A percentile compares a stretch with the other conserved stretches of the same genome.
These are phyloP conservation scores for Fomitopsis pinicola DNA, from an alignment of 1,284 basidiomycete species.

Conservation along the genomic window DNA sequence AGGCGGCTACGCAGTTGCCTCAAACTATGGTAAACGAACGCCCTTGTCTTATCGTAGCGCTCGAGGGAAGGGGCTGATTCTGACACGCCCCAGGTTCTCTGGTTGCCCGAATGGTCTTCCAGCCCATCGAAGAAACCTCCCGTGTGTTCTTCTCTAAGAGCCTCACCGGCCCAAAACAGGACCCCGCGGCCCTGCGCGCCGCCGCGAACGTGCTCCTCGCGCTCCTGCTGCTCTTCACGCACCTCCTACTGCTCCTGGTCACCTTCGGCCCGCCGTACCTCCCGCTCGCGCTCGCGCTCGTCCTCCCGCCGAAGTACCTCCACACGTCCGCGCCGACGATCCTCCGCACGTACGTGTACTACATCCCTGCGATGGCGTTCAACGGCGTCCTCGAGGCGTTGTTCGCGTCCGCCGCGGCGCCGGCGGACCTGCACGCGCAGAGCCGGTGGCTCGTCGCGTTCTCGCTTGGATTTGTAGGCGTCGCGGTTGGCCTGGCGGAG, in stretches of 20 bases:
- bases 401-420: conserved; percentile 71
- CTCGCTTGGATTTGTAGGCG: conserved; percentile 54
- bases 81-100: conserved; percentile 65
- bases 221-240: conserved; percentile 62
- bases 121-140: conserved; percentile 88
- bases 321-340: conserved; percentile 71
- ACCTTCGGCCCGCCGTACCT: conserved; percentile 76
- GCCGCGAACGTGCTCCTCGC: conserved; percentile 35
- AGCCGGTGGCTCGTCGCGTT: conserved; percentile 70
- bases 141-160: conserved; percentile 83
- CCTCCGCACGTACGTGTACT: conserved; percentile 75
- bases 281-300: conserved; percentile 58
- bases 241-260: conserved; percentile 71
- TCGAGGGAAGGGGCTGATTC: not conserved
- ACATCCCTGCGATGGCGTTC: conserved; percentile 82
- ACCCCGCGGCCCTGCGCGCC: conserved; percentile 18
- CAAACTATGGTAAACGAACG: conserved; percentile 77
- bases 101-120: conserved; percentile 86
- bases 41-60: not conserved
- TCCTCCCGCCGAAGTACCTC: conserved; percentile 72
- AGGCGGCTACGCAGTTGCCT: conserved; percentile 91
- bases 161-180: conserved; percentile 30
- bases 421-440: conserved; percentile 60
- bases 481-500: conserved; percentile 47
- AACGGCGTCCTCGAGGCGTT: conserved; percentile 92